Conservation (phyloP, 495 filamentous ascomycete genomes). For the Geoglossum glabrum region DNA sequence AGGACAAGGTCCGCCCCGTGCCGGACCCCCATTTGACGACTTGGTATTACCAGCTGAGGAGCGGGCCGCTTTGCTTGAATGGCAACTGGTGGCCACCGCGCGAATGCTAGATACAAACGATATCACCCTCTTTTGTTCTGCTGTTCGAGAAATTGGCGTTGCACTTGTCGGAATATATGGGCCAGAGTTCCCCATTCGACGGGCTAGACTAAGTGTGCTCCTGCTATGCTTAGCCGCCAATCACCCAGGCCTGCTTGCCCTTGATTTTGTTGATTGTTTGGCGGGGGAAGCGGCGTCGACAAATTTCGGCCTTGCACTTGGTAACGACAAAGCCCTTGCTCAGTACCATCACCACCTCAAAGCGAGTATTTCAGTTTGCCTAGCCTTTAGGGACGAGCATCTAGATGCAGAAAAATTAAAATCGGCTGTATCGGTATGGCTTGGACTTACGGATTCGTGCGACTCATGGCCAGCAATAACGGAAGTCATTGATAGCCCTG, state of each 20-base stretch:
- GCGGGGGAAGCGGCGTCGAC: background rate
- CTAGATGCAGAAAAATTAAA: constrained; percentile 29
- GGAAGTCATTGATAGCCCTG: constrained; percentile 38
- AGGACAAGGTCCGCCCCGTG: background rate
- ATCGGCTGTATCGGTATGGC: constrained; percentile 29
- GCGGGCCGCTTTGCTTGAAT: constrained; percentile 33
- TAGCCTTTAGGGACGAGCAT: constrained; percentile 29
- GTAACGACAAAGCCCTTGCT: constrained; percentile 33
- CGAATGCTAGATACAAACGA: background rate
- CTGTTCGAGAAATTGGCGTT: constrained; percentile 4
- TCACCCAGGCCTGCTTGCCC: constrained; percentile 10
- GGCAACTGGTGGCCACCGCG: constrained; percentile 22
- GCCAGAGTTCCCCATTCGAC: constrained; percentile 22
- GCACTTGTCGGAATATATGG: constrained; percentile 23
- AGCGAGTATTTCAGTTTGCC: constrained; percentile 16
- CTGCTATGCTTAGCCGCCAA: constrained; percentile 21
- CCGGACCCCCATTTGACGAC: constrained; percentile 23
- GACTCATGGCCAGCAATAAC: constrained; percentile 29
- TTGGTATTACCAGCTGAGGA: constrained; percentile 15
- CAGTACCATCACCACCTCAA: constrained; percentile 35
- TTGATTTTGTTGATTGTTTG: constrained; percentile 4
- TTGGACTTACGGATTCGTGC: constrained; percentile 26
- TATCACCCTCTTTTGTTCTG: background rate
- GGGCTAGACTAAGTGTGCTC: constrained; percentile 21
- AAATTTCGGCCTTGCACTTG: constrained; percentile 12